These are phyloP conservation scores for Tricholoma hemisulphureum DNA, from an alignment of 768 basidiomycete genomes.

Conservation along the genomic window DNA sequence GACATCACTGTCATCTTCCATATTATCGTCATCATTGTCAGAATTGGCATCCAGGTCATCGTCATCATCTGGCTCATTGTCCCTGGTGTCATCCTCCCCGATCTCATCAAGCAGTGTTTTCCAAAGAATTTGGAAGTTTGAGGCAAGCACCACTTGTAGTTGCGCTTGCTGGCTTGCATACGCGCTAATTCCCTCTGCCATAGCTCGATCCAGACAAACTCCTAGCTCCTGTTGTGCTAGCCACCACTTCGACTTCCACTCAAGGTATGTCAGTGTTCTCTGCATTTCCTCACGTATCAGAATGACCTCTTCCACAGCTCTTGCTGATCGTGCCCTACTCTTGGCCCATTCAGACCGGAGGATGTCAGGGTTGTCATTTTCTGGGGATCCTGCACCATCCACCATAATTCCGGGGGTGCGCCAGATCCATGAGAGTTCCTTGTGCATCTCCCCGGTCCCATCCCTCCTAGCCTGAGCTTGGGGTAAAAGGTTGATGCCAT, in stretches of 20 bases:
- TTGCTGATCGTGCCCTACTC: conserved; percentile 14
- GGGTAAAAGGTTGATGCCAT: not conserved
- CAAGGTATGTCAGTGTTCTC: conserved; percentile 6
- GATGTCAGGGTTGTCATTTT: conserved; percentile 11
- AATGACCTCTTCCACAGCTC: conserved; percentile 24
- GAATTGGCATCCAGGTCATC: not conserved
- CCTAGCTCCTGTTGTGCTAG: no score
- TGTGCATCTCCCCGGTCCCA: conserved; percentile 1
- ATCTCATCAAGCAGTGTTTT: no score
- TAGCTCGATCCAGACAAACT: no score
- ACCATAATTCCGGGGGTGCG: no score
- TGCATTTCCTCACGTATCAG: conserved; percentile 27
- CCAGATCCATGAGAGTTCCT: not conserved
- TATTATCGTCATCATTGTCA: not conserved
- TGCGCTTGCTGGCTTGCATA: no score
- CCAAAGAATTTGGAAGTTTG: no score
- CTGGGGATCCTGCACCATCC: not conserved
- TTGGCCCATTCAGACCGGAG: conserved; percentile 24
- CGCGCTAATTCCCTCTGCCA: no score
- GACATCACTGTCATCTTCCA: no score
- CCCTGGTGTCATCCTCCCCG: no score
- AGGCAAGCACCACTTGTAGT: no score
- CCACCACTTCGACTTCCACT: conserved; percentile 20
- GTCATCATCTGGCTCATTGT: not conserved
- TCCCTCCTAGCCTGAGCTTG: not conserved